A percentile compares a stretch with the other conserved stretches of the same genome.
phyloP scores from a whole-genome alignment of 495 filamentous ascomycete species.

The Penicillium fimorum region DNA sequence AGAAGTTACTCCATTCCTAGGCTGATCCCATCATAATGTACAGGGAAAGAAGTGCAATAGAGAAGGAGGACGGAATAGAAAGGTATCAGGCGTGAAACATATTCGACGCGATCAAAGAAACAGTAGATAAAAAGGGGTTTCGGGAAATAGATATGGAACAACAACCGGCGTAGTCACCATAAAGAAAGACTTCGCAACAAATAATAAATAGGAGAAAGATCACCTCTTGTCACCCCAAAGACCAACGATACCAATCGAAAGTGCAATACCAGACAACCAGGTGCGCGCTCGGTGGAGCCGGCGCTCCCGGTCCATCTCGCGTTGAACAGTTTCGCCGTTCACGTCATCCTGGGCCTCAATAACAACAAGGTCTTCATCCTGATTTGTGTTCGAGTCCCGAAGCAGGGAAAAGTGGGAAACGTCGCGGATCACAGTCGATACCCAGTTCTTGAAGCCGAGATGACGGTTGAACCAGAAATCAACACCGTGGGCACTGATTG shows the following conservation, averaged over 20 bases:
- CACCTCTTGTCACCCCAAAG: conserved; percentile 79
- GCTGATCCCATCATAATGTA: neutral
- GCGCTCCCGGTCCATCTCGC: conserved; percentile 64
- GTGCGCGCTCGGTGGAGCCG: conserved; percentile 59
- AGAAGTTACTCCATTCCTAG: neutral
- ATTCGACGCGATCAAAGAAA: neutral
- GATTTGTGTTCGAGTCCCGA: conserved; percentile 46
- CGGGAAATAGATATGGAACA: conserved; percentile 1
- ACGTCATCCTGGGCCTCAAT: conserved; percentile 56
- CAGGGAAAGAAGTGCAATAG: neutral
- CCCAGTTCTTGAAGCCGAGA: conserved; percentile 32
- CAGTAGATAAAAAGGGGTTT: neutral
- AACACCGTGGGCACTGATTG: conserved; percentile 52
- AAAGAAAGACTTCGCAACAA: neutral
- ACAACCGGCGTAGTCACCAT: conserved; percentile 12
- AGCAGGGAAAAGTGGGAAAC: conserved; percentile 18
- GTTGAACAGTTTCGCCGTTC: conserved; percentile 80
- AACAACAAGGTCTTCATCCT: conserved; percentile 64
- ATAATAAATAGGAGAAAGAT: neutral
- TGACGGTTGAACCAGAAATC: conserved; percentile 53
- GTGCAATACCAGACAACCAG: conserved; percentile 61
- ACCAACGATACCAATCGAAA: conserved; percentile 75
- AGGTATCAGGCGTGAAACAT: neutral
- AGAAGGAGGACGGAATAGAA: neutral
- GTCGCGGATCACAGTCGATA: conserved; percentile 29